Conservation (phyloP, 2,329 filamentous ascomycete species). For the Myriangium duriaei region DNA sequence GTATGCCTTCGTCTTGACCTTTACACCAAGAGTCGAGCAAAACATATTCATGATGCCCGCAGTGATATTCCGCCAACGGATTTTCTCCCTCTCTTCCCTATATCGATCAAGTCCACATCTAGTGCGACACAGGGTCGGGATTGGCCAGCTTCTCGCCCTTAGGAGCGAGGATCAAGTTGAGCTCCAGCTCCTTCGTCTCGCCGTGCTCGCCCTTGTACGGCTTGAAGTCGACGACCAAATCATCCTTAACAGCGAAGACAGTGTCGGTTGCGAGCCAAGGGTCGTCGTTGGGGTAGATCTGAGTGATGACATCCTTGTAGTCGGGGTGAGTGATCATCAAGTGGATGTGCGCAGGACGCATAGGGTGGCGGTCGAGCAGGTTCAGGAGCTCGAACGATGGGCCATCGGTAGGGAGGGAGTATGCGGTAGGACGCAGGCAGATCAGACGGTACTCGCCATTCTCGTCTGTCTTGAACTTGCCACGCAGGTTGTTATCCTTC, state of each 20-base stretch:
- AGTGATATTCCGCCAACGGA: no score
- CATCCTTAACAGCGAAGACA: slow-evolving; percentile 50
- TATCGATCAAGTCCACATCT: no score
- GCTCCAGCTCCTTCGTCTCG: slow-evolving; percentile 9
- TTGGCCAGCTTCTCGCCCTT: slow-evolving; percentile 7
- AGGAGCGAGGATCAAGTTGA: slow-evolving; percentile 11
- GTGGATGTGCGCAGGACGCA: slow-evolving; percentile 51
- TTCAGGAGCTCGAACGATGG: slow-evolving; percentile 42
- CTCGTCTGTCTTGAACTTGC: slow-evolving; percentile 60
- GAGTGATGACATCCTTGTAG: slow-evolving; percentile 45
- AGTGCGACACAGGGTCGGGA: slow-evolving; percentile 3
- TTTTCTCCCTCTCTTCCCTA: no score
- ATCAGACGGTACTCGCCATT: slow-evolving; percentile 62
- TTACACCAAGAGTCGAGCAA: no score
- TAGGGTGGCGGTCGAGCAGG: slow-evolving; percentile 45
- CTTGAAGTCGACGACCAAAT: slow-evolving; percentile 45
- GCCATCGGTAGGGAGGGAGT: slow-evolving; percentile 55
- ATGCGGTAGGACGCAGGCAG: slow-evolving; percentile 62
- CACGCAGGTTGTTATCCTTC: slow-evolving; percentile 59
- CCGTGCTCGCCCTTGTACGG: slow-evolving; percentile 33
- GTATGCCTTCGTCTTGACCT: no score
- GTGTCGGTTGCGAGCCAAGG: slow-evolving; percentile 46
- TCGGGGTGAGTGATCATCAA: slow-evolving; percentile 43
- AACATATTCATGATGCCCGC: no score
- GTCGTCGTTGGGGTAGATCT: slow-evolving; percentile 48